These are phyloP conservation scores for Trichothecium roseum DNA, from an alignment of 2,329 filamentous ascomycete genomes.

Conservation along the genomic window DNA sequence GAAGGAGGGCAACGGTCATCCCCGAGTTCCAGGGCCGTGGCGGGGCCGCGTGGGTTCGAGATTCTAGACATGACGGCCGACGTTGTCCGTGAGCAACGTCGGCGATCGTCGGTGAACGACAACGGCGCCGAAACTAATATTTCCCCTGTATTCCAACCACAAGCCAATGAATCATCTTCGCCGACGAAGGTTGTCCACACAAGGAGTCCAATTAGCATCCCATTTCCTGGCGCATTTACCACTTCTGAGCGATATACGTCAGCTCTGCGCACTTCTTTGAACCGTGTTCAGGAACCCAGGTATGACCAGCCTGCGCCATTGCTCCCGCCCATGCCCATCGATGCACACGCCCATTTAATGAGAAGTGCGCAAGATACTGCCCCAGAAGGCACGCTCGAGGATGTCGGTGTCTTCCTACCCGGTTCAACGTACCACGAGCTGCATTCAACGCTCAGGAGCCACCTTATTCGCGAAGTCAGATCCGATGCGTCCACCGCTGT, in stretches of 20 bases:
- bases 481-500: slow-evolving; percentile 24
- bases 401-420: slow-evolving; percentile 34
- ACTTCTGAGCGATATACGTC: no score
- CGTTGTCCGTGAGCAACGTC: slow-evolving; percentile 24
- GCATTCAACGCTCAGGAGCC: slow-evolving; percentile 31
- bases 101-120: slow-evolving; percentile 11
- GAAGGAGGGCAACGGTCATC: slow-evolving; percentile 22
- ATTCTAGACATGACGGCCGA: slow-evolving; percentile 26
- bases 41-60: slow-evolving; percentile 18
- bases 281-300: no score
- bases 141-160: slow-evolving; percentile 1
- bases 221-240: no score
- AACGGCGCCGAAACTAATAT: slow-evolving; percentile 9
- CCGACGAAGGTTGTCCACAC: slow-evolving; percentile 3
- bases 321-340: no score
- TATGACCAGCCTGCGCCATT: no score
- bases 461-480: slow-evolving; percentile 31
- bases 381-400: slow-evolving; percentile 20
- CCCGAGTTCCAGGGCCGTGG: slow-evolving; percentile 15
- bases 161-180: slow-evolving; percentile 3
- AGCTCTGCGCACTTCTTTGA: no score
- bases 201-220: slow-evolving; percentile 13
- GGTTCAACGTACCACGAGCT: slow-evolving; percentile 35
- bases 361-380: no score
- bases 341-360: no score